Conservation (phyloP, 225 moss, liverwort and hornwort genomes). For the Takakia lepidozioides region DNA sequence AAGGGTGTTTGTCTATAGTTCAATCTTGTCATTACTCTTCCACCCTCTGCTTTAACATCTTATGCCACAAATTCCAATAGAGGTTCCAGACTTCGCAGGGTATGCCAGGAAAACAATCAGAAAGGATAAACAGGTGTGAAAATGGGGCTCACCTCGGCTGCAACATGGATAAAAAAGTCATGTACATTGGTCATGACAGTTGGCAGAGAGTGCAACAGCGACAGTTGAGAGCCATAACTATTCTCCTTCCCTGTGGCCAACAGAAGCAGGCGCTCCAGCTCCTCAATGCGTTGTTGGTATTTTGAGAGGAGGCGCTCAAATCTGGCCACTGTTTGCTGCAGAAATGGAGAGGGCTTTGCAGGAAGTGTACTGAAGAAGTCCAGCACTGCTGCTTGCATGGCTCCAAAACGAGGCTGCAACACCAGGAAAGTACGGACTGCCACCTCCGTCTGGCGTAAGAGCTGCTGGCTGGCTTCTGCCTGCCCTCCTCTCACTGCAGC, state of each 20-base stretch:
- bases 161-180: slow-evolving; percentile 96
- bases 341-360: slow-evolving; percentile 67
- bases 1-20: no score
- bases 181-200: slow-evolving; percentile 95
- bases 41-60: no score
- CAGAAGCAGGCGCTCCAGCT: slow-evolving; percentile 83
- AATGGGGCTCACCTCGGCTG: slow-evolving; percentile 65
- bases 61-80: no score
- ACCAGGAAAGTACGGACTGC: slow-evolving; percentile 83
- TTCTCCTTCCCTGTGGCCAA: slow-evolving; percentile 58
- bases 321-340: slow-evolving; percentile 77
- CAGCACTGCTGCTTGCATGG: slow-evolving; percentile 56
- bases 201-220: slow-evolving; percentile 81
- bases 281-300: slow-evolving; percentile 84
- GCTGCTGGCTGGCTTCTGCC: slow-evolving; percentile 44
- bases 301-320: slow-evolving; percentile 70
- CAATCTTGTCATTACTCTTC: no score
- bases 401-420: slow-evolving; percentile 63
- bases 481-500: slow-evolving; percentile 52
- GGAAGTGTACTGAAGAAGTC: slow-evolving; percentile 91
- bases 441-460: slow-evolving; percentile 84
- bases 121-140: no score
- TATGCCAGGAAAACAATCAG: no score
- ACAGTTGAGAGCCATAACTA: slow-evolving; percentile 64
- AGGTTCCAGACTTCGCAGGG: no score